These are phyloP conservation scores for Torulaspora globosa DNA, from an alignment of 1,139 yeast genomes.

Conservation along the genomic window DNA sequence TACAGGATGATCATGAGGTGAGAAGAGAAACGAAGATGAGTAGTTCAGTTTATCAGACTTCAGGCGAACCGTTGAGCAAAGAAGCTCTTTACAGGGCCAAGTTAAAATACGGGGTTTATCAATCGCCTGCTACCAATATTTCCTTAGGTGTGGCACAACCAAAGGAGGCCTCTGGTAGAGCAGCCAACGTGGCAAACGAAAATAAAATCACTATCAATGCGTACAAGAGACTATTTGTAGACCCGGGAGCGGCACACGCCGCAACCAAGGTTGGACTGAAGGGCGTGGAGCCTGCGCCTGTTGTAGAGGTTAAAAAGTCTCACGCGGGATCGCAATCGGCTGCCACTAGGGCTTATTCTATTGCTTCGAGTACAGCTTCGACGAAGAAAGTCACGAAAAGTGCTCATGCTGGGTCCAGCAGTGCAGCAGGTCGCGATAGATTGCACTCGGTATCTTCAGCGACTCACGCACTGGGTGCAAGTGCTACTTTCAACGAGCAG, in stretches of 20 bases:
- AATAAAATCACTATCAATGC: constrained; percentile 61
- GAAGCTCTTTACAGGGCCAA: constrained; percentile 78
- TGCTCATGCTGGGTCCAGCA: background rate
- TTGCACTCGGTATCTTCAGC: constrained; percentile 16
- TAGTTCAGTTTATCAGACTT: constrained; percentile 51
- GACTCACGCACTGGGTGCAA: constrained; percentile 10
- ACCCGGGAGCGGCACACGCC: constrained; percentile 34
- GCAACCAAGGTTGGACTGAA: constrained; percentile 27
- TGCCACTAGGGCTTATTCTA: constrained; percentile 34
- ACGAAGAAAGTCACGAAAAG: constrained; percentile 10
- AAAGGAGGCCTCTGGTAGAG: constrained; percentile 60
- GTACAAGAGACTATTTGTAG: constrained; percentile 59
- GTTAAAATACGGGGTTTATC: constrained; percentile 68
- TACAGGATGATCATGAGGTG: constrained; percentile 2
- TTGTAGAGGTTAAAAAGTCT: constrained; percentile 8
- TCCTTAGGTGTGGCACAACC: constrained; percentile 56
- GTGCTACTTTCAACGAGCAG: constrained; percentile 4
- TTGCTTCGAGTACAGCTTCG: constrained; percentile 15
- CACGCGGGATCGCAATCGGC: constrained; percentile 21
- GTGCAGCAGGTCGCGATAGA: constrained; percentile 8
- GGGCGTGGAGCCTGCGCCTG: constrained; percentile 12
- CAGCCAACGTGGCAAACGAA: constrained; percentile 69
- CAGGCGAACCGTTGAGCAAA: constrained; percentile 65
- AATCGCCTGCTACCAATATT: constrained; percentile 60
- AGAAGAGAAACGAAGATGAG: constrained; percentile 5